A percentile compares a stretch with the other conserved stretches of the same genome.
Evolutionary conservation across 495 filamentous ascomycete species (phyloP).

Genomic region (Aspergillus baeticus): DNA sequence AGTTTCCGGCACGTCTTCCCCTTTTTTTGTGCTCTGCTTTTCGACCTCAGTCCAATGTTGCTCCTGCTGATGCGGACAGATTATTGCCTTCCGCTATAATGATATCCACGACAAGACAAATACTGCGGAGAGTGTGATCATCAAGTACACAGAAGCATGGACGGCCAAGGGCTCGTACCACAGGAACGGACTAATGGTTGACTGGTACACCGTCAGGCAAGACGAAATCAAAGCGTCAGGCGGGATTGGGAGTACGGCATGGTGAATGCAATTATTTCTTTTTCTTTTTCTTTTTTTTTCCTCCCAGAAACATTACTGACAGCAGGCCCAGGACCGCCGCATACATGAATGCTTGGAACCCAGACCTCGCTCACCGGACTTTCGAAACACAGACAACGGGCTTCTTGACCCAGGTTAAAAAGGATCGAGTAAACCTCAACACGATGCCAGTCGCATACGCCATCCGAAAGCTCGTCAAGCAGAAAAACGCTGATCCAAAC

Average conservation of each 20-base stretch:
- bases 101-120: conserved; percentile 28
- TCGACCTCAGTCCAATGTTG: neutral
- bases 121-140: conserved; percentile 17
- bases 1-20: conserved; percentile 8
- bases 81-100: conserved; percentile 33
- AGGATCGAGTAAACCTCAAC: conserved; percentile 19
- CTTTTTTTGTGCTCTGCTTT: neutral
- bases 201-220: conserved; percentile 24
- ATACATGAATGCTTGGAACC: conserved; percentile 33
- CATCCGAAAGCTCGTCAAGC: neutral
- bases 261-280: conserved; percentile 28
- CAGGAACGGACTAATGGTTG: conserved; percentile 20
- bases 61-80: conserved; percentile 6
- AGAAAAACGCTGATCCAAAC: neutral
- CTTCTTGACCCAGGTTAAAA: conserved; percentile 4
- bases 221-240: conserved; percentile 3
- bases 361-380: conserved; percentile 7
- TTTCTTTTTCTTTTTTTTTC: no score
- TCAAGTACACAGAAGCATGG: conserved; percentile 31
- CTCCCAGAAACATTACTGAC: no score
- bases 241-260: conserved; percentile 23
- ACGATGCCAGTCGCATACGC: conserved; percentile 9
- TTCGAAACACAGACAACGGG: neutral
- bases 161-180: conserved; percentile 19
- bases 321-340: conserved; percentile 20